Base-by-base conservation (phyloP, 352 stramenopile genomes). In the Phytophthora colocasiae region DNA sequence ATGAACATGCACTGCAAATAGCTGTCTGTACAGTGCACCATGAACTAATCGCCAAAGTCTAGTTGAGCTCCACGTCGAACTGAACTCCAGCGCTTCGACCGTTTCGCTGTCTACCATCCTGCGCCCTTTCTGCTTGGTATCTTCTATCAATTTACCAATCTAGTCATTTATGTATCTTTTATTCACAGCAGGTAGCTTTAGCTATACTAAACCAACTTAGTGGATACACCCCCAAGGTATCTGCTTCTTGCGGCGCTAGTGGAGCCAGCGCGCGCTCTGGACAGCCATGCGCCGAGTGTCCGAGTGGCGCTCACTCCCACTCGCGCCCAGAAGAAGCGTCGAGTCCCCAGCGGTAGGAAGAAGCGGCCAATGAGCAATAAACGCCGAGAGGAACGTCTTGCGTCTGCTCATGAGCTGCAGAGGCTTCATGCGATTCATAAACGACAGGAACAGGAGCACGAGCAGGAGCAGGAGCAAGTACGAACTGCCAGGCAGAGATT, bases 401-500 rank as follows among this genome's bases (percentile, higher is more conserved):
- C 50, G 15, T 39, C 48, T 10, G 58, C 19, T 7, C 19, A 32
- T 1, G 64, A 46, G 38, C 29, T 46, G n/a, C 45, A 53, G 54
- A 27, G 46, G 4, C 36, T 60, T 8, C 58, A 32, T 22, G 31
- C 48, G 22, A 64, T 54, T 31, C 55, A 41, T 11, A 34, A 46
- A 26, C 39, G 38, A 41, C 50, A 63, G 40, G 53, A 69, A 41
- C 50, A 63, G 40, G 53, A 69, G n/a, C 26, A 61, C 19, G 51
- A 69, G n/a, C 50, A 63, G 40, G 53, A 69, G n/a, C 26, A 61
- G 26, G 51, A 69, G n/a, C 66, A 66, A n/a, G 22, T 65, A 1
- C 56, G 51, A 26, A 73, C 58, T 2, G 61, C 70, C n/a, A 65
- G 60, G 51, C 65, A 66, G 50, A 54, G 69, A 6, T 78, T 78